Base-by-base conservation (phyloP, 208 protist species). In the Trypanosomatidae sp. region DNA sequence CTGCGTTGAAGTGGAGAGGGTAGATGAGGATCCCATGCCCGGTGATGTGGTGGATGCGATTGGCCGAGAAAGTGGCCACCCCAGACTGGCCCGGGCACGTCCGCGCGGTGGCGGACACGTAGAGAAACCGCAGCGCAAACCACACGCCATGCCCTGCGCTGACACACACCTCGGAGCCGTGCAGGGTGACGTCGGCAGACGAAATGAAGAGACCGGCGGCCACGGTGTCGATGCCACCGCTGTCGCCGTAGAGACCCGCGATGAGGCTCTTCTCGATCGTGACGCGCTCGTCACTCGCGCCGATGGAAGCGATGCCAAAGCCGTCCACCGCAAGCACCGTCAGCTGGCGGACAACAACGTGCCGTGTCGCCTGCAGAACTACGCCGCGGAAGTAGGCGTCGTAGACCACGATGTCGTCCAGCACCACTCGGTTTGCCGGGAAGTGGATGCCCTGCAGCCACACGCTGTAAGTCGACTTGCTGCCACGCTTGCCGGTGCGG, bases 371-470 rank as follows among this genome's bases (percentile, higher is more conserved):
- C 60, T 71, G 66, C 30, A 83, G 53, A 17, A 83, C 80, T 0
- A 85, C 76, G 15, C 79, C 84, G 17, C 84, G 84, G 71, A 77
- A 74, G 71, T 77, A 88, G 2, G 77, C 46, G n/a, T 85, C 62
- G 43, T 81, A 71, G 33, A 88, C 50, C 30, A 75, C 74, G 28
- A 74, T 66, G 43, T 77, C 64, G 25, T 73, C 55, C 43, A 88
- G 64, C 8, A 85, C 67, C 0, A 76, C 44, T 25, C 66, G 41
- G 41, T 66, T 46, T 3, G 69, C 65, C 1, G 75, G 66, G 55
- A 71, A 80, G 47, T 60, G 17, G 6, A 81, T 36, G 56, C 36
- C 39, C 22, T 76, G 46, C 28, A 80, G 69, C 71, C 72, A 82
- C 13, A 87, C 67, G 17, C 72, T 79, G 68, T 80, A 87, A 2